These are phyloP conservation scores for Trichoderma lentiforme DNA, from an alignment of 2,329 filamentous ascomycete genomes.

Conservation along the genomic window DNA sequence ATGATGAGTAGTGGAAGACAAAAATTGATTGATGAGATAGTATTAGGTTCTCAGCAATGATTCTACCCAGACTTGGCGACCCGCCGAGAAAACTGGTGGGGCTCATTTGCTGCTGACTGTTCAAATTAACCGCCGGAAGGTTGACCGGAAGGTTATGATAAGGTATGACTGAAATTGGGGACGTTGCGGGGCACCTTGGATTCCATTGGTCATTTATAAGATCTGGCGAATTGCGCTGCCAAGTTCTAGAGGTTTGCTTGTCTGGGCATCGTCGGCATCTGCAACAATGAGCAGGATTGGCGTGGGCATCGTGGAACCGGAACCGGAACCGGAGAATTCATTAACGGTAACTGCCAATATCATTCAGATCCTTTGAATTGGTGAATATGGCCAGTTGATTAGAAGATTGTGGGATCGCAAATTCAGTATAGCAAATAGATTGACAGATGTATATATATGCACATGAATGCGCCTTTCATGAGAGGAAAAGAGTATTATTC, in stretches of 20 bases:
- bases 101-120: background rate
- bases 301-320: background rate
- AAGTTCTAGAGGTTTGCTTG: background rate
- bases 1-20: background rate
- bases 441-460: background rate
- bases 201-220: background rate
- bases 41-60: background rate
- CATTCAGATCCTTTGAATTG: background rate
- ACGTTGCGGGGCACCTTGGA: background rate
- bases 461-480: background rate
- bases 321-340: background rate
- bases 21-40: background rate
- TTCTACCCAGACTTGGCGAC: background rate
- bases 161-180: background rate
- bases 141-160: background rate
- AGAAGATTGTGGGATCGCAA: background rate
- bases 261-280: background rate
- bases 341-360: background rate
- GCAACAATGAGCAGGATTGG: background rate
- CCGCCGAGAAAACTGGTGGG: background rate
- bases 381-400: background rate
- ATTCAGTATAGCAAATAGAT: background rate
- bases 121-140: background rate
- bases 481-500: background rate
- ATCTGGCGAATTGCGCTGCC: background rate